Conservation (phyloP, 805 yeast genomes). For the Debaryomyces hansenii region DNA sequence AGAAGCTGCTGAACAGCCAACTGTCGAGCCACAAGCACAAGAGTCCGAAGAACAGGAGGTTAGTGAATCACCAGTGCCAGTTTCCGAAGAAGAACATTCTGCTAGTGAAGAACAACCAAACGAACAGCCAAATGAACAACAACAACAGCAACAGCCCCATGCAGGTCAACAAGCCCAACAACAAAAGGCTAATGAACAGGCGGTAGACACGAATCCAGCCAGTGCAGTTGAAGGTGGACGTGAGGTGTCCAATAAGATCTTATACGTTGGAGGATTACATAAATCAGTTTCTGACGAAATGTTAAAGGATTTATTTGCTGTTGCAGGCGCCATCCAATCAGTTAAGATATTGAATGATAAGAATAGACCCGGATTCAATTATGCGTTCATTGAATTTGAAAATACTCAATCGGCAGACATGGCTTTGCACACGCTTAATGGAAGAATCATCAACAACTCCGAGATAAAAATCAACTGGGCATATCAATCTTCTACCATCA, state of each 20-base stretch:
- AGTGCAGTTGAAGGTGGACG: constrained; percentile 79
- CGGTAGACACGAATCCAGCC: constrained; percentile 46
- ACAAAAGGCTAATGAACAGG: constrained; percentile 1
- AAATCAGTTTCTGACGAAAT: constrained; percentile 63
- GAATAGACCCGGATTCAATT: constrained; percentile 69
- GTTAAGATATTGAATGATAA: constrained; percentile 77
- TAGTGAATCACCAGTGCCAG: too few relatives aligned
- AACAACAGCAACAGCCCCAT: not conserved
- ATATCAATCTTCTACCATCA: constrained; percentile 72
- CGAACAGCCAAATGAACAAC: not conserved
- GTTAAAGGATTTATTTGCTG: constrained; percentile 60
- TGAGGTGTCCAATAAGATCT: constrained; percentile 67
- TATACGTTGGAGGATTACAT: constrained; percentile 76
- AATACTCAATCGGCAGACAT: constrained; percentile 56
- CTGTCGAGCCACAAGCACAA: not conserved
- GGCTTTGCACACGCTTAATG: constrained; percentile 63
- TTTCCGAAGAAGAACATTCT: not conserved
- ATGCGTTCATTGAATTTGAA: constrained; percentile 80
- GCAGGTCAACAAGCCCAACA: not conserved
- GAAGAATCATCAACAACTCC: constrained; percentile 51
- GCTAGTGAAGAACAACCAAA: not conserved
- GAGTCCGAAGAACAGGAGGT: not conserved
- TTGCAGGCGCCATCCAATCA: constrained; percentile 58
- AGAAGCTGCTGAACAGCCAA: not conserved
- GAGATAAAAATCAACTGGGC: constrained; percentile 79